These are phyloP conservation scores for Trichoderma cornu-damae DNA, from an alignment of 2,329 filamentous ascomycete species.

Conservation along the genomic window DNA sequence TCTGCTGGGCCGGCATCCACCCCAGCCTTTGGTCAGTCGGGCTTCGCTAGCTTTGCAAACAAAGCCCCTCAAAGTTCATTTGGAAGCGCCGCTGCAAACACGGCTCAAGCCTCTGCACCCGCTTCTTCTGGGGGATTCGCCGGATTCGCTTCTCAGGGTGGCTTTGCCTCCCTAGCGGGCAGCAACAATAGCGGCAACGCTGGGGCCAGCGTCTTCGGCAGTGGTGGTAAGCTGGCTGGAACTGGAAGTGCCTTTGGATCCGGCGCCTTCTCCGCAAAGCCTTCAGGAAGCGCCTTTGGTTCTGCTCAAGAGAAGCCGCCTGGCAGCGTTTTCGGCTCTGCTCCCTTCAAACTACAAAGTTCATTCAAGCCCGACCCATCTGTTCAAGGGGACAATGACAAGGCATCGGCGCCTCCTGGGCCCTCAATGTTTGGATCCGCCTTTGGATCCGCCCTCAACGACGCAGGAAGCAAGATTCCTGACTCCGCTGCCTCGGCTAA, in stretches of 20 bases:
- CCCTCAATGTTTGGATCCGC: conserved; percentile 55
- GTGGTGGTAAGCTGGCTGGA: conserved; percentile 32
- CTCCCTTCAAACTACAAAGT: conserved; percentile 61
- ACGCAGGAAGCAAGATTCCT: conserved; percentile 37
- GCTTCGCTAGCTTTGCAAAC: conserved; percentile 41
- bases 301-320: conserved; percentile 54
- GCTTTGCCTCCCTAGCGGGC: conserved; percentile 48
- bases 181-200: conserved; percentile 33
- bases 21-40: conserved; percentile 52
- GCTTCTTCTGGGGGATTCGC: conserved; percentile 47
- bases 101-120: conserved; percentile 29
- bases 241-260: conserved; percentile 32
- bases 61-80: conserved; percentile 37
- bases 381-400: conserved; percentile 54
- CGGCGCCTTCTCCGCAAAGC: conserved; percentile 46
- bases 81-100: conserved; percentile 28
- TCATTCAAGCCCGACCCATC: conserved; percentile 62
- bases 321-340: conserved; percentile 42
- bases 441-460: conserved; percentile 56
- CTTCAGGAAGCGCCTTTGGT: conserved; percentile 24
- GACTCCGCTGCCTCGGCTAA: conserved; percentile 36
- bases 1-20: conserved; percentile 20
- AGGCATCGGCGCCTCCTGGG: conserved; percentile 38
- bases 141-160: conserved; percentile 49
- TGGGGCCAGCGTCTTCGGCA: conserved; percentile 36